A percentile compares a stretch with the other conserved stretches of the same genome.
Evolutionary conservation across 768 basidiomycete genomes (phyloP).

Genomic region (Lactarius hatsudake): DNA sequence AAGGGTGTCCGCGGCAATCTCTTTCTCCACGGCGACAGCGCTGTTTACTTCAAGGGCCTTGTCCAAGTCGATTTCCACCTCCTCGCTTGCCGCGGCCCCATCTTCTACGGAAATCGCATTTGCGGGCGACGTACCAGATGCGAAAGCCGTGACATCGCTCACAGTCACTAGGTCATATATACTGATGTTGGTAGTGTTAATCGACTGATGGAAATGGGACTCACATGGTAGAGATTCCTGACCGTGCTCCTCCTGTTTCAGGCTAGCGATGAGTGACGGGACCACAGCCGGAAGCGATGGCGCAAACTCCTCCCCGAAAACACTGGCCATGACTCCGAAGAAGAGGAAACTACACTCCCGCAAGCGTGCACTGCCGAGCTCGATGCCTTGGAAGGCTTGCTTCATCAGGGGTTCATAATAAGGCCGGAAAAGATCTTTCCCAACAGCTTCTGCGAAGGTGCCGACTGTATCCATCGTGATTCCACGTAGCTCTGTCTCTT

Average conservation of each 20-base stretch:
- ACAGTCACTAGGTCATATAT: constrained; percentile 42
- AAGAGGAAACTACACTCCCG: constrained; percentile 97
- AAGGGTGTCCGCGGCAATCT: constrained; percentile 96
- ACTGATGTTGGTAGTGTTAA: background rate
- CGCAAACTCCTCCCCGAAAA: constrained; percentile 93
- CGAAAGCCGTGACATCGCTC: constrained; percentile 59
- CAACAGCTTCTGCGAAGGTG: constrained; percentile 96
- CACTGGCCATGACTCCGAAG: constrained; percentile 97
- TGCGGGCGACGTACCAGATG: constrained; percentile 69
- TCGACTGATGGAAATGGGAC: background rate
- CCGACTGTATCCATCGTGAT: constrained; percentile 99
- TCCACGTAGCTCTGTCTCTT: constrained; percentile 91
- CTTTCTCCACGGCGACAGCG: constrained; percentile 97
- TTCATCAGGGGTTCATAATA: constrained; percentile 97
- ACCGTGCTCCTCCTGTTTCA: constrained; percentile 78
- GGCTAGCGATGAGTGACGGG: constrained; percentile 78
- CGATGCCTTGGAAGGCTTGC: constrained; percentile 86
- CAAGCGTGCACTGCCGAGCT: constrained; percentile 81
- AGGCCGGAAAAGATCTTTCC: constrained; percentile 88
- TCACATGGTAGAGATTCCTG: constrained; percentile 43
- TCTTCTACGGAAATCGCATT: constrained; percentile 65
- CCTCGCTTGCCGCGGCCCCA: constrained; percentile 42
- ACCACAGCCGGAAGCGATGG: constrained; percentile 83
- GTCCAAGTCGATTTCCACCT: constrained; percentile 76
- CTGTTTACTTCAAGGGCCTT: constrained; percentile 91